Evolutionary conservation across 2,329 filamentous ascomycete species (phyloP), one percentile per base, ranked within the genome.

Genomic region (Aspergillus sp.): DNA sequence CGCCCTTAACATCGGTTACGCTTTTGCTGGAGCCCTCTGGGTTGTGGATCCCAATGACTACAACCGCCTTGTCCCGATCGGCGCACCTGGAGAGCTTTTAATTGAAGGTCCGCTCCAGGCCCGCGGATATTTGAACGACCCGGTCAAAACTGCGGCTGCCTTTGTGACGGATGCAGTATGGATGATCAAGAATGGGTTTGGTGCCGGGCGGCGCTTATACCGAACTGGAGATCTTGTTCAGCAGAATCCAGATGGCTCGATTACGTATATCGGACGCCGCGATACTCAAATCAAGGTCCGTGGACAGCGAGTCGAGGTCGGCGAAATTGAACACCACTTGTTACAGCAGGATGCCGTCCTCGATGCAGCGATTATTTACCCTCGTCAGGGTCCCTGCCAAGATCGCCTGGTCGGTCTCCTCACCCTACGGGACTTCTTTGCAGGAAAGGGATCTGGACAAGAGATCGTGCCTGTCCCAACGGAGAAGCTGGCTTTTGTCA

Each of bases 301-400:
- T 11, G 65, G 65, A 11, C 65, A 66, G 31, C 63, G 65, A 11
- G 47, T 66, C 22, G 65, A 66, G 38, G 46, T 66, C 2, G 60
- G 56, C 4, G 65, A 66, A 52, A 61, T 66, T 9, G 65, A 66
- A 30, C 58, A 62, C 28, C 56, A 57, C 23, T 38, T 63, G 15
- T 41, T 54, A 15, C 60, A 60, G 13, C 55, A 56, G 23, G 54
- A 57, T 7, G n/a, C 28, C 3, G 55, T 63, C 11, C 57, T 54
- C 31, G 53, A 60, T n/a, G 57, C 61, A 9, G 57, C 54, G 30
- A 28, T 57, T 25, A 53, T 43, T 53, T 57, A 43, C 56, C 48
- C 62, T 30, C 38, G 49, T 19, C 45, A 30, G 47, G 59, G 59
- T 17, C 50, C 51, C 43, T 55, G 54, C 38, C 45, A 54, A 28